Evolutionary conservation across 768 basidiomycete species (phyloP), one percentile per base, ranked within the genome.

Genomic region (Auricularia sp.): DNA sequence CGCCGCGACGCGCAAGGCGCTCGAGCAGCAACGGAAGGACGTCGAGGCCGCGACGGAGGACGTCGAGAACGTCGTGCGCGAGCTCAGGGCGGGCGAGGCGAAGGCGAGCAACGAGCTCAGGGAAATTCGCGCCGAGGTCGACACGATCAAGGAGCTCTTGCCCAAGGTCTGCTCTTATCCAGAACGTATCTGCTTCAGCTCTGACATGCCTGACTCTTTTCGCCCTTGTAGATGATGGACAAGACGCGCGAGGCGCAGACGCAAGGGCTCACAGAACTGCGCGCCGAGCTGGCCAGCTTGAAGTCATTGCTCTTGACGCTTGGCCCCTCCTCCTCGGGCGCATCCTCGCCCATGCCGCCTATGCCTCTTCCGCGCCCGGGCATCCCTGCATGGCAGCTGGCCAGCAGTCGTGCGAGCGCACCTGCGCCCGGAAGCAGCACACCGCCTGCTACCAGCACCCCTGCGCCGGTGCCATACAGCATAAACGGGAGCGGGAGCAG

Each of bases 331-430:
- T 70, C 85, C 1, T 80, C 77, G 67, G 77, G 81, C 24, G 77
- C 83, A 35, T 72, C 83, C 2, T 18, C 74, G 67, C 68, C 68
- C 61, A 78, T 83, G 0, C 81, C 86, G n/a, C 73, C 85, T 14
- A 79, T 80, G 2, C 72, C 82, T 29, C 70, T 84, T 3, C 83
- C 83, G 0, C 81, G 84, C 68, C 90, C 89, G 6, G 80, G 86
- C 21, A 94, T 98, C 71, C 95, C 95, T 2, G 82, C 92, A 6
- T 98, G 95, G 95, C 95, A 98, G 72, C 79, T 97, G 62, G 83
- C 86, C 18, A 77, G 78, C 18, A 29, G 16, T 58, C 62, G 76
- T 1, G 62, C 75, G 1, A 68, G 76, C 18, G 71, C 63, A 18
- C 42, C 70, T 13, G 42, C 70, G 14, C 39, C 72, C 18, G 3